Evolutionary conservation across 192 early-diverging fungal genomes (phyloP), one percentile per base, ranked within the genome.

Genomic region (Backusella luteola): DNA sequence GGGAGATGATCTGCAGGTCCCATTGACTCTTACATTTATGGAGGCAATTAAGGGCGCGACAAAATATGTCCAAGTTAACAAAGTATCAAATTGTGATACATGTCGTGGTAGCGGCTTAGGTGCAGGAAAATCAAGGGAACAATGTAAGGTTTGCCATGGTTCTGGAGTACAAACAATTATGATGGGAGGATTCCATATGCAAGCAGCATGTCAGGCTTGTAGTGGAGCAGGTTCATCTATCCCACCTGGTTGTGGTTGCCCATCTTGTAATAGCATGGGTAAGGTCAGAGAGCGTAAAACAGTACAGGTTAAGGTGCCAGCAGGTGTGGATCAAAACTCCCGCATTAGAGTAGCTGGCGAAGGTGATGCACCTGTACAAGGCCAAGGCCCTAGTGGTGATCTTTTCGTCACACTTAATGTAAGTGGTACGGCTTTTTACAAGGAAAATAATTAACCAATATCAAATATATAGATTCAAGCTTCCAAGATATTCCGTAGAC

Each of bases 121-220:
- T 79, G 84, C 80, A 36, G 96, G 95, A 26, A 88, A 89, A 21
- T 89, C 89, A 71, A 89, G 88, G 4, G 86, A 90, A 21, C 87
- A 77, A 6, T 99, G 98, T 80, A 78, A 76, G 29, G 80, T 84
- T 6, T 99, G 98, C 81, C 84, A 89, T 17, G 98, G 98, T 34
- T 86, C 92, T 2, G 98, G 98, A 36, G 89, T 93, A 77, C 90
- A 93, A 75, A 88, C 88, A 63, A 94, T 96, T 82, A 75, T 83
- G 11, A 88, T 94, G 76, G 94, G 96, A 39, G 96, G 97, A 35
- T 97, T 97, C 90, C 93, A 95, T 67, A 94, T 97, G 90, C 89
- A 90, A 72, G 89, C 92, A 67, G 86, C 91, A 8, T 99, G 98
- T 82, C 80, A 85, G 19, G 87, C 90, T 4, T 99, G 98, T 84